Base-by-base conservation (phyloP, 208 protist genomes). In the Acanthamoeba lugdunensis region DNA sequence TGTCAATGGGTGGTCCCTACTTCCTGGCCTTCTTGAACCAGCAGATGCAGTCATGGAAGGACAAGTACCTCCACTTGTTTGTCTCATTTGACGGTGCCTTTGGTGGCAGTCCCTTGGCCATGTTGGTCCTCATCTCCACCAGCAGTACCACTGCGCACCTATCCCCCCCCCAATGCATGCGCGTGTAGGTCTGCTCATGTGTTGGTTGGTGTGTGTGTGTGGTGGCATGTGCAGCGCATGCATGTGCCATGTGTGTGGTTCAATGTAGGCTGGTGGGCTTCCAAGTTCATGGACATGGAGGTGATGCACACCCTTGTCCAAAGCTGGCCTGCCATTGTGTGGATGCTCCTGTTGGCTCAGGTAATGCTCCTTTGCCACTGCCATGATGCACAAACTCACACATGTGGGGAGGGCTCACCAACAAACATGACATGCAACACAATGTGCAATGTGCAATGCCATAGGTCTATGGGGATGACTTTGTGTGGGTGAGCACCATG, bases 1-100 rank as follows among this genome's bases (percentile, higher is more conserved):
- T 77, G 69, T 77, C 69, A 30, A 77, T 77, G 69, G 69, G 69
- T 1, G 69, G 69, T 28, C 69, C 69, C 69, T 77, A 77, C 69
- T 77, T 77, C 69, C 37, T 77, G 69, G 69, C 11, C 69, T 77
- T 77, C 69, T n/a, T 77, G 21, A 77, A 77, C 28, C 69, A 77
- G 18, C 69, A 77, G 69, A 77, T 8, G 11, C 69, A 77, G 69
- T 7, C 69, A 13, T 77, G 69, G 69, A 77, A 77, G 69, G 69
- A 77, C 69, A 77, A 77, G 69, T 77, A 77, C 28, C 30, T 77
- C n/a, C 69, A 77, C 28, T 48, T 30, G 6, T 77, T 30, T 30
- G 37, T 45, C 18, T 77, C 69, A 2, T 45, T 77, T 5, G 69
- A 77, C 5, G 69, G 69, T 30, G 69, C 69, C 69, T 77, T 77